phyloP scores from a whole-genome alignment of 148 eudicot genomes.

The Rhododendron mucronatum region DNA sequence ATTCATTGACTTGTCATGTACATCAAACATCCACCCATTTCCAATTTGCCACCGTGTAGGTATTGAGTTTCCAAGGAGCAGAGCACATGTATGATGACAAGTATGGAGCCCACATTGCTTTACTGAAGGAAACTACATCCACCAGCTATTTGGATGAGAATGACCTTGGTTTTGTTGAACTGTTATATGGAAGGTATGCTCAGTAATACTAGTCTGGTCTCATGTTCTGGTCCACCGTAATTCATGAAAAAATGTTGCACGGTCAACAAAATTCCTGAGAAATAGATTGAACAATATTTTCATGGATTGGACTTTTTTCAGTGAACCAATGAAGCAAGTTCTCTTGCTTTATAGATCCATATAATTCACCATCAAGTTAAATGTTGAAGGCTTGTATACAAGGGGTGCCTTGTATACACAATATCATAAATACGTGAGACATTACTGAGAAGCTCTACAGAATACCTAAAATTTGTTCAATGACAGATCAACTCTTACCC shows the following conservation, averaged over 20 bases:
- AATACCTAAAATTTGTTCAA: neutral
- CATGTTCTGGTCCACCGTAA: neutral
- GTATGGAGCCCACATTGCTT: conserved; percentile 9
- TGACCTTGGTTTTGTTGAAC: conserved; percentile 38
- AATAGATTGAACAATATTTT: neutral
- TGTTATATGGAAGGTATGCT: conserved; percentile 56
- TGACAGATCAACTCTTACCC: neutral
- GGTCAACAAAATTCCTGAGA: neutral
- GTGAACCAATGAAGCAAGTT: neutral
- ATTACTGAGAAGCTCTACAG: neutral
- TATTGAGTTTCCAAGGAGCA: conserved; percentile 48
- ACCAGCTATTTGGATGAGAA: conserved; percentile 26
- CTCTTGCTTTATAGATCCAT: neutral
- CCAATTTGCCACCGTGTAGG: conserved; percentile 24
- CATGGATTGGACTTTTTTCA: neutral
- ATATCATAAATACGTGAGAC: neutral
- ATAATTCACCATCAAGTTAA: neutral
- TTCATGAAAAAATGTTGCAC: neutral
- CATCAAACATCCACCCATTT: neutral
- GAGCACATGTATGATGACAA: conserved; percentile 17
- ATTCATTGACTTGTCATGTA: neutral
- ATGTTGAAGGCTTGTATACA: too few species aligned
- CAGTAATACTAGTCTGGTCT: neutral
- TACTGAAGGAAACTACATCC: conserved; percentile 18
- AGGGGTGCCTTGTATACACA: neutral